These are phyloP conservation scores for Cutaneotrichosporon dermatis DNA, from an alignment of 1,284 basidiomycete genomes.

Conservation along the genomic window DNA sequence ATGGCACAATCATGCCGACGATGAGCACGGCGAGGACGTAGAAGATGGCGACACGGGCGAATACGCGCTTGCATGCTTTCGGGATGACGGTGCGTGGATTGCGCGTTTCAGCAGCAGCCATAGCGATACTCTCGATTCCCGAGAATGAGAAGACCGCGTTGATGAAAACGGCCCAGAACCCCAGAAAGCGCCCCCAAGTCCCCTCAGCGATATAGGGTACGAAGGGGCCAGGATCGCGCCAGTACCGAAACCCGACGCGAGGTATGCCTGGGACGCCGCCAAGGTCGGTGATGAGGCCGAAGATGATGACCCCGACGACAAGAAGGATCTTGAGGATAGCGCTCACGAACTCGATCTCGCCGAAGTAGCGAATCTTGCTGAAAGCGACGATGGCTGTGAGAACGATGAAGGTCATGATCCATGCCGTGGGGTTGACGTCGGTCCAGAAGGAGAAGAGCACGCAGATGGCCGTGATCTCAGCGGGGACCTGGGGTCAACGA, in stretches of 20 bases:
- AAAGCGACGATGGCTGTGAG: constrained; percentile 18
- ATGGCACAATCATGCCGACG: constrained; percentile 64
- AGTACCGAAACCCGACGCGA: constrained; percentile 57
- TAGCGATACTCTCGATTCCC: constrained; percentile 25
- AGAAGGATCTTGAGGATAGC: constrained; percentile 70
- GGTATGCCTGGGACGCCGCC: constrained; percentile 43
- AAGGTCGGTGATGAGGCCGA: constrained; percentile 59
- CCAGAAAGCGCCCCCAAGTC: constrained; percentile 21
- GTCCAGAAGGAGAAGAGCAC: constrained; percentile 28
- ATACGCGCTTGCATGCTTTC: constrained; percentile 20
- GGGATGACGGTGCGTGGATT: constrained; percentile 33
- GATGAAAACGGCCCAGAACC: constrained; percentile 26
- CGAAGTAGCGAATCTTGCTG: constrained; percentile 20
- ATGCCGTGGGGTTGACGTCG: constrained; percentile 16
- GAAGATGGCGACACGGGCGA: constrained; percentile 46
- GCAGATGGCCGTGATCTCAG: constrained; percentile 25
- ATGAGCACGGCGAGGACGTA: constrained; percentile 57
- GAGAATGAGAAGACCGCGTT: constrained; percentile 29
- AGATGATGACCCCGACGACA: constrained; percentile 56
- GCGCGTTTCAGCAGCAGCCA: constrained; percentile 36
- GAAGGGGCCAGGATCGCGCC: constrained; percentile 63
- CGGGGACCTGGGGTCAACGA: constrained; percentile 15
- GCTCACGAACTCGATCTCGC: constrained; percentile 59
- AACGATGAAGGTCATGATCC: constrained; percentile 23
- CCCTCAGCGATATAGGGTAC: constrained; percentile 20